Conservation (phyloP, 495 filamentous ascomycete genomes). For the Daldinia loculata region DNA sequence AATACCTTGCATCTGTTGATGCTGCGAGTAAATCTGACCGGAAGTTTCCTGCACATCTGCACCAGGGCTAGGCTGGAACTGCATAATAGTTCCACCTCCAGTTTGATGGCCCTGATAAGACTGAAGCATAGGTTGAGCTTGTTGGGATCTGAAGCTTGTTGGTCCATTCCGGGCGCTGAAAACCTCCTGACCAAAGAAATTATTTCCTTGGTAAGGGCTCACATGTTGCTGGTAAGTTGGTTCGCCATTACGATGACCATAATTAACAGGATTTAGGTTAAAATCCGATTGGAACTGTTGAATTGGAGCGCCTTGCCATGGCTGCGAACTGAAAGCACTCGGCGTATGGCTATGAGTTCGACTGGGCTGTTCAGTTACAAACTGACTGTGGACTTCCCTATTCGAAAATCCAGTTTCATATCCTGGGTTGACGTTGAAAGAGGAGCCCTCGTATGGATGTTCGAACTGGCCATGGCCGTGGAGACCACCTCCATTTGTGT, state of each 20-base stretch:
- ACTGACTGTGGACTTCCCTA: not conserved
- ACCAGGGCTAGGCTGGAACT: not conserved
- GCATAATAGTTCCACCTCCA: not conserved
- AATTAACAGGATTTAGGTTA: not conserved
- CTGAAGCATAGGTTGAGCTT: not conserved
- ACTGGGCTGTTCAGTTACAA: not conserved
- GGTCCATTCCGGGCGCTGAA: not conserved
- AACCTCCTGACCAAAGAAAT: not conserved
- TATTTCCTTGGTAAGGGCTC: not conserved
- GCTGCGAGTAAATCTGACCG: not conserved
- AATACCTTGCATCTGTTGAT: conserved; percentile 2
- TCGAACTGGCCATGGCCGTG: conserved; percentile 20
- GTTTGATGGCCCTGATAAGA: not conserved
- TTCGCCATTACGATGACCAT: conserved; percentile 14
- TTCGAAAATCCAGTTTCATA: not conserved
- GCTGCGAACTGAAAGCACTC: not conserved
- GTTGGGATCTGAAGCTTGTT: not conserved
- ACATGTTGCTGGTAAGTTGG: conserved; percentile 2
- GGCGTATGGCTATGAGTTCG: conserved; percentile 15
- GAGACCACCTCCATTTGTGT: conserved; percentile 6
- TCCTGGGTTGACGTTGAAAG: not conserved
- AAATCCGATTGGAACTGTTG: conserved; percentile 9
- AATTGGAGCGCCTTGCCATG: conserved; percentile 13
- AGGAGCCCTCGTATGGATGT: not conserved
- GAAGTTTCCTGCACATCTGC: not conserved